phyloP scores from a whole-genome alignment of 202 grass and related monocot genomes.

The Hordeum pubiflorum region DNA sequence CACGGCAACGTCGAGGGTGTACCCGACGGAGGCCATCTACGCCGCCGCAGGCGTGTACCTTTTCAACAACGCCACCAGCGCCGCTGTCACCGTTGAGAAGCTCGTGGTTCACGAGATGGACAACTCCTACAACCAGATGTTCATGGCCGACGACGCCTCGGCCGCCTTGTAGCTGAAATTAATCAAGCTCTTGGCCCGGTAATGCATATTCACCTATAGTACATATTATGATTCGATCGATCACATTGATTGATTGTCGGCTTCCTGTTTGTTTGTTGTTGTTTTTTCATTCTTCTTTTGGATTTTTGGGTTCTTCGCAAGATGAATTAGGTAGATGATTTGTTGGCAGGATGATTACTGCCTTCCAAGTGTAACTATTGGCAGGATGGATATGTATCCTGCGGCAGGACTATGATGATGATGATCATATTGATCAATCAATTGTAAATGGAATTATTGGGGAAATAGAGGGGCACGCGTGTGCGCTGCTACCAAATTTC shows the following conservation, averaged over 20 bases:
- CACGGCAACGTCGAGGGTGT: slow-evolving; percentile 50
- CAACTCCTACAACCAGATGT: slow-evolving; percentile 42
- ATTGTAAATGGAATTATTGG: neutral
- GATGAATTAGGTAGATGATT: neutral
- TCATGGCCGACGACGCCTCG: neutral
- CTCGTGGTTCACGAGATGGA: slow-evolving; percentile 44
- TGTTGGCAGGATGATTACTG: neutral
- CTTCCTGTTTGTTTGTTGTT: neutral
- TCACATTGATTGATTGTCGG: neutral
- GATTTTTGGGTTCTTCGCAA: neutral
- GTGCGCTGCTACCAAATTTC: neutral
- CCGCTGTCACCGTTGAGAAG: slow-evolving; percentile 19
- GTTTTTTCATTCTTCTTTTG: neutral
- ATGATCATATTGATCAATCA: neutral
- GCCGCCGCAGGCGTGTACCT: slow-evolving; percentile 32
- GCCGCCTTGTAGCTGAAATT: neutral
- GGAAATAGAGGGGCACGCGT: neutral
- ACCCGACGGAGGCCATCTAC: slow-evolving; percentile 49
- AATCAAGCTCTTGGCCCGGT: neutral
- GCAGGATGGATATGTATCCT: neutral
- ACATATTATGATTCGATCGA: neutral
- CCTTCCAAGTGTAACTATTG: slow-evolving; percentile 1
- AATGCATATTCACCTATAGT: neutral
- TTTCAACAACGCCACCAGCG: slow-evolving; percentile 50
- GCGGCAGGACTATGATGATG: neutral